Percentiles rank a stretch among this genome's conserved stretches.
Evolutionary conservation across 495 filamentous ascomycete species (phyloP).

Genomic region (Ascodesmis nigricans): DNA sequence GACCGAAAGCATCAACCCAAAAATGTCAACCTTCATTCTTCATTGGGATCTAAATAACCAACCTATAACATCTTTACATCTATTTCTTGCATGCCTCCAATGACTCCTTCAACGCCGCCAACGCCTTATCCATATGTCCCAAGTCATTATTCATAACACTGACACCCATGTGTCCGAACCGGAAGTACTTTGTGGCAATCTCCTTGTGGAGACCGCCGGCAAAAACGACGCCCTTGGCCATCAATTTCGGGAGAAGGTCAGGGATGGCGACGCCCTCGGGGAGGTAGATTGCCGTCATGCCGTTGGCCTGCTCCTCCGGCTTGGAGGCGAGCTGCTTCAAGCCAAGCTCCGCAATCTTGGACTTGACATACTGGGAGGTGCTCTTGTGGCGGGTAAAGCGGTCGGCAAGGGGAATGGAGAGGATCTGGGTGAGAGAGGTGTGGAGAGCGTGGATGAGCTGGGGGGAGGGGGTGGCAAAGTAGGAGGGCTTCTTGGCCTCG

Average conservation of each 20-base stretch:
- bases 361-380: constrained; percentile 63
- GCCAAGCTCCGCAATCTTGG: constrained; percentile 52
- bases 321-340: constrained; percentile 65
- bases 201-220: constrained; percentile 85
- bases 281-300: constrained; percentile 93
- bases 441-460: constrained; percentile 88
- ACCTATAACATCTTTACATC: not conserved
- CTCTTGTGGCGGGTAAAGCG: constrained; percentile 59
- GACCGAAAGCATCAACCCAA: no score
- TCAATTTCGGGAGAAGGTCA: constrained; percentile 62
- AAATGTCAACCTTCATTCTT: no score
- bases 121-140: constrained; percentile 58
- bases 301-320: constrained; percentile 78
- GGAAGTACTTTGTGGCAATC: constrained; percentile 35
- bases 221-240: constrained; percentile 82
- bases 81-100: constrained; percentile 31
- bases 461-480: constrained; percentile 90
- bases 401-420: constrained; percentile 49
- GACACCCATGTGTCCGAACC: constrained; percentile 86
- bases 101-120: constrained; percentile 51
- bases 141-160: constrained; percentile 39
- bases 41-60: not conserved
- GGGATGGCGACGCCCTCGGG: constrained; percentile 60
- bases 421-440: constrained; percentile 75
- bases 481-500: constrained; percentile 86